Base-by-base conservation (phyloP, 345 rosid species). In the Eucalyptus regnans region DNA sequence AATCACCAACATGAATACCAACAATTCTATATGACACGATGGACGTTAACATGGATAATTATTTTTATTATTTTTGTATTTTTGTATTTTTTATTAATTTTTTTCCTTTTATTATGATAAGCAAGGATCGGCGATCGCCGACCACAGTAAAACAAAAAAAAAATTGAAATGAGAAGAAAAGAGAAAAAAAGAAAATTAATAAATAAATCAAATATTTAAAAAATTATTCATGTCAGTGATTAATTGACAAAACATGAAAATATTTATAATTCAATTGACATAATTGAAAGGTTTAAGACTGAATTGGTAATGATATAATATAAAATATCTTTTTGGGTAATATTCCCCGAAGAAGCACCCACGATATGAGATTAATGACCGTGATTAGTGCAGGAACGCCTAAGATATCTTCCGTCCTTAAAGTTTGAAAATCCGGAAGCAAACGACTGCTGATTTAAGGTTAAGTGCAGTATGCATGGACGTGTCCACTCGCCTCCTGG, bases 101-200 rank as follows among this genome's bases (percentile, higher is more conserved):
- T 54, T 56, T 4, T 56, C 4, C 29, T 56, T 23, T 23, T 56
- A 56, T 56, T 56, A 22, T 56, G 23, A 7, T 18, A 52, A 25
- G 58, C 25, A 52, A 52, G 58, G 58, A 52, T 20, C 1, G 3
- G 12, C 0, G 1, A 29, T 20, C 1, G 3, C 29, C 0, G 1
- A 29, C 6, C 62, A 56, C 29, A 23, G 12, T 56, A 23, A 56
- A 56, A 56, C 62, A 54, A 22, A 56, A 56, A 54, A 49, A 49
- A 8, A 23, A 23, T 9, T 7, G 58, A 52, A 52, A 8, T 52
- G 58, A 20, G 25, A 52, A 52, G 58, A 52, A 52, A 52, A 52
- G 10, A 52, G 4, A 52, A 52, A 52, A 7, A 20, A 7, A 52
- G 9, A 23, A 8, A 7, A 52, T 7, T 7, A 17, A 52, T 7